Conservation (phyloP, 352 stramenopile genomes). For the Phytophthora quininea region DNA sequence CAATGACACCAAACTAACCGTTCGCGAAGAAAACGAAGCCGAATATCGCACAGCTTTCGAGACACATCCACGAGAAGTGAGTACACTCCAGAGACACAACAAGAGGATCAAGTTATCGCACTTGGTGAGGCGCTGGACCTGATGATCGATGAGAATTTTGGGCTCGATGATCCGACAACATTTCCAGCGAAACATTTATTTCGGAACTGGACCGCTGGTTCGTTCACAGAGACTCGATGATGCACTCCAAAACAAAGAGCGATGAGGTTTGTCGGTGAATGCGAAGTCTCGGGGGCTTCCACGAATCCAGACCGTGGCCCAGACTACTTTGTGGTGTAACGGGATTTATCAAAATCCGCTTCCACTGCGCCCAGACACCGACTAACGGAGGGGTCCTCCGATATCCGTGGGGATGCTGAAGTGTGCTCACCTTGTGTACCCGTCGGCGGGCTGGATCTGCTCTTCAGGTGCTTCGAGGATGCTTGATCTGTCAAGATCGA, state of each 20-base stretch:
- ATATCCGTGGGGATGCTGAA: too few relatives aligned
- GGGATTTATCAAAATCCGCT: too few relatives aligned
- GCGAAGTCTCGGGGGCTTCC: not conserved
- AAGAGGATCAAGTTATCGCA: slow-evolving; percentile 6
- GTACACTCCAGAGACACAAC: not conserved
- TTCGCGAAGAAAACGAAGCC: slow-evolving; percentile 9
- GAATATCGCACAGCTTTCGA: slow-evolving; percentile 4
- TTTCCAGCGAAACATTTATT: slow-evolving; percentile 4
- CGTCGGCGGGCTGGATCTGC: too few relatives aligned
- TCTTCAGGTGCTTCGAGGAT: too few relatives aligned
- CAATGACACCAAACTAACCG: not conserved
- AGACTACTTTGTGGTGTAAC: too few relatives aligned
- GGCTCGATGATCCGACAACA: not conserved
- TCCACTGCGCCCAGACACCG: too few relatives aligned
- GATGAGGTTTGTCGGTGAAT: slow-evolving; percentile 17
- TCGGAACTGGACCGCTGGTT: slow-evolving; percentile 17
- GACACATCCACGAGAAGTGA: not conserved
- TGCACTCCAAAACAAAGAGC: slow-evolving; percentile 14
- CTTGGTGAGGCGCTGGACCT: slow-evolving; percentile 1
- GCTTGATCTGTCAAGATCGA: too few relatives aligned
- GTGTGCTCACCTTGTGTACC: too few relatives aligned
- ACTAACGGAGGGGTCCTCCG: too few relatives aligned
- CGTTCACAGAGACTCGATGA: not conserved
- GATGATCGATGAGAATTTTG: slow-evolving; percentile 15
- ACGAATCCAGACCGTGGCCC: too few relatives aligned